Base-by-base conservation (phyloP, 768 basidiomycete species). In the Macrocybe gigantea region DNA sequence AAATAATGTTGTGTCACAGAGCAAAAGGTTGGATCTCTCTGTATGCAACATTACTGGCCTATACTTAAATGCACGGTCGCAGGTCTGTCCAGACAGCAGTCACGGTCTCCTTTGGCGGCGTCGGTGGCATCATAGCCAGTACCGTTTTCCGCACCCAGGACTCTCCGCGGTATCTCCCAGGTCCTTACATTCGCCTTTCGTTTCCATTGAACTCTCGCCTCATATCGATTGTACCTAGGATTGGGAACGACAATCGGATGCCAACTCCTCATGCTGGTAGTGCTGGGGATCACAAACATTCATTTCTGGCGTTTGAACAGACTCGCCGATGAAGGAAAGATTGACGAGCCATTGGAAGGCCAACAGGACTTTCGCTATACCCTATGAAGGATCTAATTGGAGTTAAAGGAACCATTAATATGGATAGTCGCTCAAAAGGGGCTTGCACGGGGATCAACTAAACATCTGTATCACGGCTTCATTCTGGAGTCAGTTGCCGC, bases 1-100 rank as follows among this genome's bases (percentile, higher is more conserved):
- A 5, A 75, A 75, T 51, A 77, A 77, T 51, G 73, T 75, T 5
- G 72, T 73, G 7, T 71, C 72, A 10, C 73, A 75, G 45, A 72
- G 71, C 45, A 75, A 74, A 60, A 64, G 63, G 68, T 67, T 46
- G 30, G 49, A 38, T 32, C 22, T n/a, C 40, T 47, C 9, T 30
- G 45, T 1, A 13, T 43, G 33, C 29, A n/a, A 15, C 31, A 36
- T 10, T 46, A 38, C 12, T 34, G 13, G 35, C 35, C 12, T 30
- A 33, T 14, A 22, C 45, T 52, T n/a, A 54, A 36, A 35, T 45
- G 37, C 13, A 7, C 1, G 29, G 34, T 47, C 13, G 49, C 41
- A 68, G 62, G 48, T 64, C 62, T 15, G 64, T 69, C 14, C 61
- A 63, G 47, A 69, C 65, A 38, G 73, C 73, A 2, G 42, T 75